Evolutionary conservation across 2,329 filamentous ascomycete genomes (phyloP), one percentile per base, ranked within the genome.

Genomic region (Zymoseptoria crescenta): DNA sequence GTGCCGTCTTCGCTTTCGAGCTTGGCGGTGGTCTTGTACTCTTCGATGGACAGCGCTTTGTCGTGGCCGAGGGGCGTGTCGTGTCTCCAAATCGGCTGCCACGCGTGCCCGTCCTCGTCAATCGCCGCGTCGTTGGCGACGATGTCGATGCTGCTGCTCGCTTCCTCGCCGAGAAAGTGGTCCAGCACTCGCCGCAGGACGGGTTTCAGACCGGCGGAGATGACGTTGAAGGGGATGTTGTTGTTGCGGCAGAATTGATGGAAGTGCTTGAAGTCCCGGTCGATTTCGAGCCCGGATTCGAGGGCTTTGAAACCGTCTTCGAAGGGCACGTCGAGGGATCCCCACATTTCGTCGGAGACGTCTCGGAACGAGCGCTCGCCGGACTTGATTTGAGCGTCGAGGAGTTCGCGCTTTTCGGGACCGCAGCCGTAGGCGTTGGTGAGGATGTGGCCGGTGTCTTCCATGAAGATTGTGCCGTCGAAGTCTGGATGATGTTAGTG

Each of bases 261-360:
- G 75, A 88, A 88, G 51, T 76, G 75, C 51, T 79, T 76, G 73
- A 88, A 88, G 62, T 82, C 83, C 0, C 79, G 78, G 66, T 88
- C 86, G 57, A 88, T 84, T 30, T 85, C 80, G 28, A 88, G 78
- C 0, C 76, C 77, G 53, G 81, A 75, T 66, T 84, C 78, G 81
- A 88, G 85, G 29, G 87, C 76, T 57, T 81, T 76, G 74, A 88
- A 87, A 13, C 85, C 85, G 62, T 87, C 81, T 24, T 86, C 85
- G 67, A 88, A 87, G 1, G 85, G 84, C 0, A 88, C 80, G 61
- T 83, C 79, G 8, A 88, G 74, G 0, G 84, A 87, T 7, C 81
- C 82, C 83, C 85, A 88, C 81, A 88, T 87, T 71, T 88, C 85
- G 64, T 87, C 85, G 0, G 84, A 87, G n/a, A 86, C 84, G 3